These are phyloP conservation scores for Alternaria solani DNA, from an alignment of 2,329 filamentous ascomycete species.

Conservation along the genomic window DNA sequence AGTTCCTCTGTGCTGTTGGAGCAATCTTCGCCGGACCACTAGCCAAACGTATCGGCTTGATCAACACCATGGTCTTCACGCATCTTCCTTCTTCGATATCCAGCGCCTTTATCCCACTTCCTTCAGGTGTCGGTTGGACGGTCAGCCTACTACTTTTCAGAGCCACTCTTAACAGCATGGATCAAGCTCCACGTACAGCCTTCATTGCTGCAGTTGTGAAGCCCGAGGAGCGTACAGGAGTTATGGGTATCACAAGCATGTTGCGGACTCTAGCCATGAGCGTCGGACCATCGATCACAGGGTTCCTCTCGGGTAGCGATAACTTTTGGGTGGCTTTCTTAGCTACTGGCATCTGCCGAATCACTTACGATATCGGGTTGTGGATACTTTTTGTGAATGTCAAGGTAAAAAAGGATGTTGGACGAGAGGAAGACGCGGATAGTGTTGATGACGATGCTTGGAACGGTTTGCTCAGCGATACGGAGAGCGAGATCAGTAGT, in stretches of 20 bases:
- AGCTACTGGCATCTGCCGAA: conserved; percentile 46
- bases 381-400: conserved; percentile 51
- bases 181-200: conserved; percentile 71
- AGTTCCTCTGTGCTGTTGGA: conserved; percentile 62
- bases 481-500: conserved; percentile 34
- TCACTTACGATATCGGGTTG: conserved; percentile 49
- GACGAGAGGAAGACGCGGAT: conserved; percentile 29
- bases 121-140: conserved; percentile 60
- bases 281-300: conserved; percentile 52
- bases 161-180: conserved; percentile 72
- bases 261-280: conserved; percentile 67
- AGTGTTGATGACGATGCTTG: conserved; percentile 39
- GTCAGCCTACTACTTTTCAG: conserved; percentile 66
- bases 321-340: conserved; percentile 52
- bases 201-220: conserved; percentile 73
- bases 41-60: conserved; percentile 65
- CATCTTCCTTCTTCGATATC: conserved; percentile 69
- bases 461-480: conserved; percentile 43
- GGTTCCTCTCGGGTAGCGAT: conserved; percentile 44
- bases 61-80: conserved; percentile 63
- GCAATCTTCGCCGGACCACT: conserved; percentile 67
- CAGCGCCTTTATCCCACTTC: conserved; percentile 63
- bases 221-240: conserved; percentile 70
- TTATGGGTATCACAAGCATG: conserved; percentile 73
- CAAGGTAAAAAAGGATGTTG: conserved; percentile 34